Percentiles rank a stretch among this genome's conserved stretches.
Evolutionary conservation across 768 basidiomycete genomes (phyloP).

Genomic region (Tulasnella sp.): DNA sequence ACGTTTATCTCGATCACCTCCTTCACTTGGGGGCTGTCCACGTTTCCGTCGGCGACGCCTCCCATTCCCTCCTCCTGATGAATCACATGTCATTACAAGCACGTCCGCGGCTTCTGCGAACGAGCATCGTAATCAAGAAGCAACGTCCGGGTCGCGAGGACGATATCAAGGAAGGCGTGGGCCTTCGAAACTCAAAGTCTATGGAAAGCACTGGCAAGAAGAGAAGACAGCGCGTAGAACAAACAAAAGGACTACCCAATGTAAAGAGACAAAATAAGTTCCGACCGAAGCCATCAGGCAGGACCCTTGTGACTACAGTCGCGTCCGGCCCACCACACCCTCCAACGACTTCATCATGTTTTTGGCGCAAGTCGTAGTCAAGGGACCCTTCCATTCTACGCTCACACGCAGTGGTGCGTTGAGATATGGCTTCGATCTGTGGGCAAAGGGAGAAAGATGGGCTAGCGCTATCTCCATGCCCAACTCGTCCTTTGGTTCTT

Average conservation of each 20-base stretch:
- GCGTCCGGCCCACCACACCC: not conserved
- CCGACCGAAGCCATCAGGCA: not conserved
- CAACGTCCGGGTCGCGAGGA: not conserved
- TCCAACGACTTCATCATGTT: slow-evolving; percentile 3
- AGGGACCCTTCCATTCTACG: not conserved
- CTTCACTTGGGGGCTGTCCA: not conserved
- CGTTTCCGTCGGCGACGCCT: not conserved
- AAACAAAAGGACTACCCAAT: not conserved
- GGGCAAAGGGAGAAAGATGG: not conserved
- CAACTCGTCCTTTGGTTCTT: slow-evolving; percentile 8
- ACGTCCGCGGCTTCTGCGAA: not conserved
- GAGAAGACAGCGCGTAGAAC: not conserved
- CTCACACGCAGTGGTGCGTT: not conserved
- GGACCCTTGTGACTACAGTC: not conserved
- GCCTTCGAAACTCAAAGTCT: not conserved
- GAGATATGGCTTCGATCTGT: not conserved
- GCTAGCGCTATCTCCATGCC: slow-evolving; percentile 7
- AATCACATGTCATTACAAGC: not conserved
- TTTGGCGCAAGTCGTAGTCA: not conserved
- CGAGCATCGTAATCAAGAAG: slow-evolving; percentile 18
- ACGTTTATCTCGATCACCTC: not conserved
- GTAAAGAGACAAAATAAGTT: not conserved
- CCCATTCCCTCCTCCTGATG: not conserved
- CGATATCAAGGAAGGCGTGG: not conserved
- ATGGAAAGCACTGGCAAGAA: not conserved